Base-by-base conservation (phyloP, 345 rosid species). In the Eucalyptus polyanthemos region DNA sequence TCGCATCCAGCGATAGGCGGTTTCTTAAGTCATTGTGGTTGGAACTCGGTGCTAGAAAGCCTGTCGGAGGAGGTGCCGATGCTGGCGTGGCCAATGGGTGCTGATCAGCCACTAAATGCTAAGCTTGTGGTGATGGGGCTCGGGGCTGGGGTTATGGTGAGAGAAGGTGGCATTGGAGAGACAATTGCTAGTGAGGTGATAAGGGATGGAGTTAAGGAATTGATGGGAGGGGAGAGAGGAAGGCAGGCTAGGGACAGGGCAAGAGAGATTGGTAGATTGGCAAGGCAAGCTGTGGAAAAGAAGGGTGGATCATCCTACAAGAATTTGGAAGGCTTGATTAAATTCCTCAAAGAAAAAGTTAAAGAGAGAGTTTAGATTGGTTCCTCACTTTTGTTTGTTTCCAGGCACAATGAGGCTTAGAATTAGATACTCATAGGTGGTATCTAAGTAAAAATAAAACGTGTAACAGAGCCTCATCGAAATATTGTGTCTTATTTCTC, bases 31-130 rank as follows among this genome's bases (percentile, higher is more conserved):
- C 91, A 90, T 24, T 88, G 91, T 22, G 89, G 91, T 24, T 88
- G 93, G 92, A 92, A 90, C 86, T 89, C 93, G 11, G 91, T 92
- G 87, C 62, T 88, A 27, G 93, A 91, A 88, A 87, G 92, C 50
- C 17, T 91, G 60, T 76, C 88, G 8, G 80, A 29, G 50, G 92
- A 90, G 44, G 90, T 91, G 86, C 93, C 92, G 7, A 50, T 92
- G 10, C 60, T 91, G 89, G 90, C 87, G 3, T 92, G 92, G 92
- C 92, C 91, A 5, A 86, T 14, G 88, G 89, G 49, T 9, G 65
- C 47, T 24, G 93, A 90, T 34, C 93, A 91, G 72, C 86, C 88
- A 14, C 65, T 91, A 31, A 92, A 91, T 49, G 92, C 93, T 34
- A 87, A 50, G 90, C 62, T 88, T 14, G 87, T 90, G 86, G 86